These are phyloP conservation scores for Carex littledalei DNA, from an alignment of 176 grass and related monocot genomes.

Conservation along the genomic window DNA sequence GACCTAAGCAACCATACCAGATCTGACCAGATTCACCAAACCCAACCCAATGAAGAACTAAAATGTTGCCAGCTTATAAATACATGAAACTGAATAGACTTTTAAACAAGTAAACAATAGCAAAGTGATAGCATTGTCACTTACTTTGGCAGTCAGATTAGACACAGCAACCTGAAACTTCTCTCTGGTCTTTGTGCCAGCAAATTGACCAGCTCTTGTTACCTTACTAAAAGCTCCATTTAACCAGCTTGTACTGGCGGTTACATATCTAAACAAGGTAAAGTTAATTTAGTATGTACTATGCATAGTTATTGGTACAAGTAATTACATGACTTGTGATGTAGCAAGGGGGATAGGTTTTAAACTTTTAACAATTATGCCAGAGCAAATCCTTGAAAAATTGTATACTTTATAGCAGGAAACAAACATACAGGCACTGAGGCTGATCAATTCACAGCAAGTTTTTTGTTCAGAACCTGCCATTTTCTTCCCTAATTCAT, in stretches of 20 bases:
- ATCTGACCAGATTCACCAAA: neutral
- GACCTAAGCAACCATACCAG: neutral
- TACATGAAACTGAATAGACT: neutral
- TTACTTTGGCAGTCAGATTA: slow-evolving; percentile 85
- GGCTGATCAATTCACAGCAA: neutral
- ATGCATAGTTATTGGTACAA: neutral
- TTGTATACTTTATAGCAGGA: neutral
- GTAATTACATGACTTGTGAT: neutral
- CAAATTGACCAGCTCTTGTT: slow-evolving; percentile 69
- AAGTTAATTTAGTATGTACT: neutral
- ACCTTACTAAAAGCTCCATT: slow-evolving; percentile 92
- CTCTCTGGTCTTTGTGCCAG: slow-evolving; percentile 81
- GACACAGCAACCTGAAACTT: slow-evolving; percentile 93
- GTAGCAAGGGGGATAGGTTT: neutral
- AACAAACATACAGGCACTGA: neutral
- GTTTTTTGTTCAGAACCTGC: neutral
- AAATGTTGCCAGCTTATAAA: neutral
- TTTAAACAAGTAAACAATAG: slow-evolving; percentile 10
- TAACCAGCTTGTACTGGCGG: slow-evolving; percentile 90
- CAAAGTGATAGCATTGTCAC: slow-evolving; percentile 6
- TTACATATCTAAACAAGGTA: slow-evolving; percentile 66
- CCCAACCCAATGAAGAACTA: neutral
- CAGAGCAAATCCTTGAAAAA: neutral
- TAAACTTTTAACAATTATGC: neutral
- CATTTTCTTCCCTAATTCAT: neutral